A percentile compares a stretch with the other conserved stretches of the same genome.
phyloP scores from a whole-genome alignment of 768 basidiomycete genomes.

The Tulasnella sp. region DNA sequence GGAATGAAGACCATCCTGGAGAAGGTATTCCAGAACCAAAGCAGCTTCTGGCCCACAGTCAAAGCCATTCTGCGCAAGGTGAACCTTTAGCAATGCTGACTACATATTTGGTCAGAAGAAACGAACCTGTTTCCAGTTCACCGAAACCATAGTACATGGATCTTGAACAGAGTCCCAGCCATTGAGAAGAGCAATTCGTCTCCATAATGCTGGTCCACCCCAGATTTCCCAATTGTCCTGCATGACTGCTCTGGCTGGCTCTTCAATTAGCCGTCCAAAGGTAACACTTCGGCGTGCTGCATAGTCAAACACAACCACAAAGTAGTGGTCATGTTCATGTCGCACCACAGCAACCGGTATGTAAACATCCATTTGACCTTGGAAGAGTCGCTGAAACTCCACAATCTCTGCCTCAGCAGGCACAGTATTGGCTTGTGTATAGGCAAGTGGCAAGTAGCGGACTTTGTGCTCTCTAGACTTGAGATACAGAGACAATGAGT shows the following conservation, averaged over 20 bases:
- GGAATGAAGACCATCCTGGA: neutral
- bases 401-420: neutral
- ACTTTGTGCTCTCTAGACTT: neutral
- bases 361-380: neutral
- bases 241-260: neutral
- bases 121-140: neutral
- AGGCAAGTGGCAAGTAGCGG: neutral
- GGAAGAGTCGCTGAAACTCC: neutral
- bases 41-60: neutral
- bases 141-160: neutral
- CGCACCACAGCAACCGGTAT: neutral
- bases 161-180: neutral
- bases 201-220: neutral
- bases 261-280: neutral
- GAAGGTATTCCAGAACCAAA: neutral
- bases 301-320: neutral
- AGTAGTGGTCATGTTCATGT: neutral
- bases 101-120: neutral
- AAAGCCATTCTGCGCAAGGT: neutral
- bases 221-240: neutral
- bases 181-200: neutral
- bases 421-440: neutral
- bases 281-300: neutral
- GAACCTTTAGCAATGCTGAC: too few species aligned
- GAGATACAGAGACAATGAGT: neutral